phyloP scores from a whole-genome alignment of 1,139 yeast species.

The Yamadazyma atmosphaerica region DNA sequence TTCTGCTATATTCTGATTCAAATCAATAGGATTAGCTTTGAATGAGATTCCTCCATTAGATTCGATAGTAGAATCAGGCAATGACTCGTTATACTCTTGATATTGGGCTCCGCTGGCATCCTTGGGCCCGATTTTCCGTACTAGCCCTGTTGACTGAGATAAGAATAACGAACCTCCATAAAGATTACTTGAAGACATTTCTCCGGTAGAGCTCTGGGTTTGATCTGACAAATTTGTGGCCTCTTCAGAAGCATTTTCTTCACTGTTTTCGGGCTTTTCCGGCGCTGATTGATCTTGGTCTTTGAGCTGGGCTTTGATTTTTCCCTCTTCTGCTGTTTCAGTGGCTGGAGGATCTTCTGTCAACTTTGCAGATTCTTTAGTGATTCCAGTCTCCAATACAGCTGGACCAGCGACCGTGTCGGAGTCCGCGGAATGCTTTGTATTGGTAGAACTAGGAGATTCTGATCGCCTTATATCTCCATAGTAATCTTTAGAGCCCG shows the following conservation, averaged over 20 bases:
- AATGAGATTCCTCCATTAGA: constrained; percentile 38
- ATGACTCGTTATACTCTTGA: constrained; percentile 13
- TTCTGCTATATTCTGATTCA: constrained; percentile 25
- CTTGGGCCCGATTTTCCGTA: constrained; percentile 34
- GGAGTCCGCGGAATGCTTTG: constrained; percentile 1
- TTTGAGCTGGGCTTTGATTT: neutral
- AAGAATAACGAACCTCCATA: constrained; percentile 47
- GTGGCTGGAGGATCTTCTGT: too few species aligned
- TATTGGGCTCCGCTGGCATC: constrained; percentile 5
- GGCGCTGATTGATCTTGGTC: neutral
- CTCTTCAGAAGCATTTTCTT: neutral
- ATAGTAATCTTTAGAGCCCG: neutral
- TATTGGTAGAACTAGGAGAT: constrained; percentile 1
- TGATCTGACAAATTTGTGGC: neutral
- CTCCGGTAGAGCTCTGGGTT: constrained; percentile 13
- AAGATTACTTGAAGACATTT: constrained; percentile 28
- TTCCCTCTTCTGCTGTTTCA: too few species aligned
- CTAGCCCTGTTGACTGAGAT: constrained; percentile 48
- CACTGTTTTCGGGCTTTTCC: neutral
- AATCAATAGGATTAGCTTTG: constrained; percentile 33
- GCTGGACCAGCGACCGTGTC: neutral
- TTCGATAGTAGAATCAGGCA: constrained; percentile 20
- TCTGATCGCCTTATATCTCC: constrained; percentile 2
- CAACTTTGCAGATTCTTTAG: too few species aligned
- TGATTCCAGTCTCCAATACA: too few species aligned